Percentiles rank a stretch among this genome's conserved stretches.
phyloP scores from a whole-genome alignment of 2,329 filamentous ascomycete genomes.

The Diaporthe sp. region DNA sequence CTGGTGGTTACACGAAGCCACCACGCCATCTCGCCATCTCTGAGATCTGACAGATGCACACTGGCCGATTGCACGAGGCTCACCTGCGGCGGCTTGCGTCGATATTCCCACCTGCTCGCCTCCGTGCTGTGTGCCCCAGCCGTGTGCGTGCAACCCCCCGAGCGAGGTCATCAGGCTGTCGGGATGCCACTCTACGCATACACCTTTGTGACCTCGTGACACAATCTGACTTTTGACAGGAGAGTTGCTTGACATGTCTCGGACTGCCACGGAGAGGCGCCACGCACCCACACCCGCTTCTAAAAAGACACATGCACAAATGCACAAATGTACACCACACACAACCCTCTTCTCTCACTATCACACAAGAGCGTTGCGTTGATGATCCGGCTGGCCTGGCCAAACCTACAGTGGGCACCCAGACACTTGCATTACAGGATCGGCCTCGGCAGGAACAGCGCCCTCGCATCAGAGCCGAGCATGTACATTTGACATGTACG shows the following conservation, averaged over 20 bases:
- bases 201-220: conserved; percentile 26
- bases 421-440: neutral
- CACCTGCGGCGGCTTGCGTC: conserved; percentile 15
- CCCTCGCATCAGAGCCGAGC: conserved; percentile 4
- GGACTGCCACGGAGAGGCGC: conserved; percentile 27
- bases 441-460: conserved; percentile 19
- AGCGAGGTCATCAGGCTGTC: conserved; percentile 24
- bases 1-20: conserved; percentile 35
- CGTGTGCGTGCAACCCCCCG: conserved; percentile 14
- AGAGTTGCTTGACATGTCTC: conserved; percentile 35
- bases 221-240: conserved; percentile 25
- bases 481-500: neutral
- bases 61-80: conserved; percentile 21
- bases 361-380: too few relatives aligned
- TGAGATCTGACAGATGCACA: conserved; percentile 32
- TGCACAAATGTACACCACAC: neutral
- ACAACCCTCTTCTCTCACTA: too few relatives aligned
- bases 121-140: neutral
- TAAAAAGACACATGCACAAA: neutral
- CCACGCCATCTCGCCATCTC: conserved; percentile 21
- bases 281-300: conserved; percentile 4
- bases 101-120: conserved; percentile 7
- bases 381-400: conserved; percentile 6
- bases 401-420: neutral
- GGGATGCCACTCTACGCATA: conserved; percentile 20